phyloP scores from a whole-genome alignment of 352 stramenopile genomes.

The Aphanomyces astaci region DNA sequence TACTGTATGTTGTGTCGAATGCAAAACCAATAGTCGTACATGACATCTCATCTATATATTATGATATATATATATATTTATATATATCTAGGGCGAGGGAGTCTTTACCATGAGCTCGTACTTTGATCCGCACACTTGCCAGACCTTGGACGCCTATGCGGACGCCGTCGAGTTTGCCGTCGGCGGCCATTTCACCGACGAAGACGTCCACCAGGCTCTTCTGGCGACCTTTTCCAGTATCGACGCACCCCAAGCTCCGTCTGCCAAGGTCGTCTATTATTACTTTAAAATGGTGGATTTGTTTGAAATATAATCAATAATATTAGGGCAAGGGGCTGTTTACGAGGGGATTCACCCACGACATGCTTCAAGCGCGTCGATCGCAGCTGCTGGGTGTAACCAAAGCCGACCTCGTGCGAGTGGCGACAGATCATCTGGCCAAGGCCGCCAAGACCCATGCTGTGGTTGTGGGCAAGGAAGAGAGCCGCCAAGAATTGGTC shows the following conservation, averaged over 20 bases:
- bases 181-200: slow-evolving; percentile 49
- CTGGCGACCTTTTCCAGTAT: slow-evolving; percentile 68
- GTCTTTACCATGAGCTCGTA: slow-evolving; percentile 76
- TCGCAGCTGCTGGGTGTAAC: slow-evolving; percentile 34
- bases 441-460: neutral
- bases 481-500: neutral
- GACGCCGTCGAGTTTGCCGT: slow-evolving; percentile 44
- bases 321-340: slow-evolving; percentile 54
- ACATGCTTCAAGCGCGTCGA: slow-evolving; percentile 64
- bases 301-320: too few relatives aligned
- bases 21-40: too few relatives aligned
- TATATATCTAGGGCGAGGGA: slow-evolving; percentile 40
- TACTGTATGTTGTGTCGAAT: too few relatives aligned
- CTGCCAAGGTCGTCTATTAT: slow-evolving; percentile 33
- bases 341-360: slow-evolving; percentile 72
- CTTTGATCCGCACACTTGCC: slow-evolving; percentile 76
- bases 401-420: slow-evolving; percentile 11
- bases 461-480: slow-evolving; percentile 19
- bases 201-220: slow-evolving; percentile 72
- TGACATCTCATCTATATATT: too few relatives aligned
- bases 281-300: neutral
- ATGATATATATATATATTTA: too few relatives aligned
- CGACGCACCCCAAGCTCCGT: slow-evolving; percentile 68
- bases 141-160: slow-evolving; percentile 66
- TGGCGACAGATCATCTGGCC: slow-evolving; percentile 6